Evolutionary conservation across 768 basidiomycete genomes (phyloP), one percentile per base, ranked within the genome.

Genomic region (Lentinula edodes): DNA sequence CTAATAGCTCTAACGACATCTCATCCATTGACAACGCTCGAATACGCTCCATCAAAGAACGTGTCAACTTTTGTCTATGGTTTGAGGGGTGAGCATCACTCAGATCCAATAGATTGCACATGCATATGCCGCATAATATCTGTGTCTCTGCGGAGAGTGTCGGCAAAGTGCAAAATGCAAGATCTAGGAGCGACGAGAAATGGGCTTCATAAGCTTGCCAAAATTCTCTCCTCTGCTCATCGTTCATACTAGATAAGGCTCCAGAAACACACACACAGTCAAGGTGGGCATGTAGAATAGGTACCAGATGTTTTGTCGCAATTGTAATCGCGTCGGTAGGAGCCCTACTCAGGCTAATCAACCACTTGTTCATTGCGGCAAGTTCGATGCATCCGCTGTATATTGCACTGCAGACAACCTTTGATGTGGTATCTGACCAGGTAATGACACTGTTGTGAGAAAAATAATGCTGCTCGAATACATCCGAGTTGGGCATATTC

Each of bases 211-310:
- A 70, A 10, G 64, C 63, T 1, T 63, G n/a, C 70, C 80, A 76
- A 18, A 68, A 48, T 8, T 67, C 36, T 64, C 60, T 15, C 72
- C 62, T 1, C 67, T 58, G 12, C 23, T 15, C 61, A 54, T 8
- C 64, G 63, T 2, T 64, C 13, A 15, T 41, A 34, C 6, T 51
- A 35, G 53, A 36, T 10, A 54, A 16, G 12, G 3, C 56, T 12
- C 36, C 64, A 2, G 64, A 66, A 23, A 66, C 52, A n/a, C 63
- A 66, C 9, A 62, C 63, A 35, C 72, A 66, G 28, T 86, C 83
- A n/a, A 86, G 68, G 58, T 82, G 78, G 6, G 82, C 79, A 52
- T 76, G 71, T 6, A 86, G 51, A 8, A 81, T 74, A 0, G 71
- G 66, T 20, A 79, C 68, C 15, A 83, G 67, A 34, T 73, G 67